Base-by-base conservation (phyloP, 495 filamentous ascomycete genomes). In the Penicillium turbatum region DNA sequence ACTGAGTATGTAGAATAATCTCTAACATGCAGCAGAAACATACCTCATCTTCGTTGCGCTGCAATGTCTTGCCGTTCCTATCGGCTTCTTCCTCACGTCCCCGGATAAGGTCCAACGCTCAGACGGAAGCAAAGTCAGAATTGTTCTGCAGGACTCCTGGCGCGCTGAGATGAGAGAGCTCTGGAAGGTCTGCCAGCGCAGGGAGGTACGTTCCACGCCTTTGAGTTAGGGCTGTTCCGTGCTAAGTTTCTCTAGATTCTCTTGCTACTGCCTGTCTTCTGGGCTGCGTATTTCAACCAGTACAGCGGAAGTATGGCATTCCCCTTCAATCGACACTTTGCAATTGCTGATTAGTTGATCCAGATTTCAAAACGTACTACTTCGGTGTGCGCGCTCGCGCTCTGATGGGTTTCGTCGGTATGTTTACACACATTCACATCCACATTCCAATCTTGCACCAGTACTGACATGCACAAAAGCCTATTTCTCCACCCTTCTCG, bases 41-140 rank as follows among this genome's bases (percentile, higher is more conserved):
- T 84, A 82, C 57, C 63, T 83, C 6, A 71, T 82, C 11, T 85
- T 86, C 51, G 79, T 86, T 34, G 78, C 78, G 2, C 61, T 85
- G 2, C 82, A 86, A 65, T 78, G 77, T 34, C 58, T 77, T 6
- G 79, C 80, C 0, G 77, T 76, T 0, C 64, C 82, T 15, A 66
- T 82, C 0, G 82, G 70, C 0, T 63, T 82, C 11, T 64, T 85
- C 5, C 63, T 86, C 2, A 80, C 77, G n/a, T 63, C 54, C 2
- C 82, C 83, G 0, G 61, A 67, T 6, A 72, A 79, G 19, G 83
- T 85, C 0, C 73, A 85, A 54, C 72, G 83, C 1, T 65, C 66
- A 8, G 80, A 82, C 48, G 81, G 81, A 10, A 79, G 68, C 35
- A 70, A 70, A 15, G 81, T 86, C 26, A 66, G 72, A 16, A 66